These are phyloP conservation scores for Xanthoparmelia taractica DNA, from an alignment of 495 filamentous ascomycete species.

Conservation along the genomic window DNA sequence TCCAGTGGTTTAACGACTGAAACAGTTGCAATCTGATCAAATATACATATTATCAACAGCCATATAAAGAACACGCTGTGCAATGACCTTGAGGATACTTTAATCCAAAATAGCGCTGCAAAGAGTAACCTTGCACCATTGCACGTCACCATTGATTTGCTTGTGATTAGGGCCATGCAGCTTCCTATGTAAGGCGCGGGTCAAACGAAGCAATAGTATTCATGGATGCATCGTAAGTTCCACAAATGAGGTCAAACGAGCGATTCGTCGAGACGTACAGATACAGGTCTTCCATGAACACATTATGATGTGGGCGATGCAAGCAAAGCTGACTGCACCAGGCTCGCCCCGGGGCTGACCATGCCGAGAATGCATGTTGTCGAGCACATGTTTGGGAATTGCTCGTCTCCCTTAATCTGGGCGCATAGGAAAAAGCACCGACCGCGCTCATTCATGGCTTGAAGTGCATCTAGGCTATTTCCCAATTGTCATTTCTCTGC, in stretches of 20 bases:
- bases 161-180: background rate
- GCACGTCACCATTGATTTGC: background rate
- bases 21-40: background rate
- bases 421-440: background rate
- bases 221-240: background rate
- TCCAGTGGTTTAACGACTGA: no score
- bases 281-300: background rate
- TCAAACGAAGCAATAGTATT: no score
- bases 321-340: background rate
- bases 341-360: background rate
- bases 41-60: background rate
- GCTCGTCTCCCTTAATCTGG: background rate
- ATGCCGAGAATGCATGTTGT: background rate
- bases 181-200: background rate
- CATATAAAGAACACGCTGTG: background rate
- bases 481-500: background rate
- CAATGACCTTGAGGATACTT: background rate
- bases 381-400: background rate
- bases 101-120: background rate
- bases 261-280: background rate
- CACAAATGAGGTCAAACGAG: background rate
- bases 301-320: background rate
- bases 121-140: background rate
- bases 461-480: background rate
- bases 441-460: background rate